These are phyloP conservation scores for Aspergillus thermomutatus DNA, from an alignment of 2,329 filamentous ascomycete species.

Conservation along the genomic window DNA sequence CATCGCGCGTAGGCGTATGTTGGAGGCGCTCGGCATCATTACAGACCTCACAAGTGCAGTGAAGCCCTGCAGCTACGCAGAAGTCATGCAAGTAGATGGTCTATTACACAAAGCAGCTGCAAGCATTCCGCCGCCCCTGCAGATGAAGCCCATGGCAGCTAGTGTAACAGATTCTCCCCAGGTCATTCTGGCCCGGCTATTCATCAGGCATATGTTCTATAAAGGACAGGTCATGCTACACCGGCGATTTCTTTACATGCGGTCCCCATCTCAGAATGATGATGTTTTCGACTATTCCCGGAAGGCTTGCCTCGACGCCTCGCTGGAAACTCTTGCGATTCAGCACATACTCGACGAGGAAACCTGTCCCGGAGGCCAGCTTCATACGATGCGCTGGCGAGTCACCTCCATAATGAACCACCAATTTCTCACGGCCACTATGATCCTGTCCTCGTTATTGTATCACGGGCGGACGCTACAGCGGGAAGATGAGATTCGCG, in stretches of 20 bases:
- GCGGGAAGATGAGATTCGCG: slow-evolving; percentile 13
- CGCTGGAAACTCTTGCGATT: slow-evolving; percentile 45
- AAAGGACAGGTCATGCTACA: slow-evolving; percentile 24
- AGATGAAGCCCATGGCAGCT: slow-evolving; percentile 14
- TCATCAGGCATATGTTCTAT: slow-evolving; percentile 19
- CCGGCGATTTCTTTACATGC: slow-evolving; percentile 10
- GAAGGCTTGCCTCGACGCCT: slow-evolving; percentile 45
- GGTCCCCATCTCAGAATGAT: slow-evolving; percentile 3
- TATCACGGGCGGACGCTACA: slow-evolving; percentile 5
- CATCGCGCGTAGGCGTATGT: slow-evolving; percentile 31
- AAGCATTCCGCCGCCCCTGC: slow-evolving; percentile 11
- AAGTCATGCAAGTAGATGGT: slow-evolving; percentile 28
- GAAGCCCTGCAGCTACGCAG: slow-evolving; percentile 24
- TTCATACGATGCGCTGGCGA: slow-evolving; percentile 55
- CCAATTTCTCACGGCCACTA: slow-evolving; percentile 58
- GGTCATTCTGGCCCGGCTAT: slow-evolving; percentile 20
- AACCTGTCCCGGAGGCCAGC: slow-evolving; percentile 50
- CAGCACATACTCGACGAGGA: slow-evolving; percentile 50
- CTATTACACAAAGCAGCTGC: slow-evolving; percentile 22
- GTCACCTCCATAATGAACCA: slow-evolving; percentile 55
- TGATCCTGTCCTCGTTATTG: slow-evolving; percentile 49
- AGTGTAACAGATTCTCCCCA: slow-evolving; percentile 21
- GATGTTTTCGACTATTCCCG: slow-evolving; percentile 38
- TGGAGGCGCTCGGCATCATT: slow-evolving; percentile 29
- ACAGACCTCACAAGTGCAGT: slow-evolving; percentile 26